These are phyloP conservation scores for Medicago arabica DNA, from an alignment of 306 rosid genomes.

Conservation along the genomic window DNA sequence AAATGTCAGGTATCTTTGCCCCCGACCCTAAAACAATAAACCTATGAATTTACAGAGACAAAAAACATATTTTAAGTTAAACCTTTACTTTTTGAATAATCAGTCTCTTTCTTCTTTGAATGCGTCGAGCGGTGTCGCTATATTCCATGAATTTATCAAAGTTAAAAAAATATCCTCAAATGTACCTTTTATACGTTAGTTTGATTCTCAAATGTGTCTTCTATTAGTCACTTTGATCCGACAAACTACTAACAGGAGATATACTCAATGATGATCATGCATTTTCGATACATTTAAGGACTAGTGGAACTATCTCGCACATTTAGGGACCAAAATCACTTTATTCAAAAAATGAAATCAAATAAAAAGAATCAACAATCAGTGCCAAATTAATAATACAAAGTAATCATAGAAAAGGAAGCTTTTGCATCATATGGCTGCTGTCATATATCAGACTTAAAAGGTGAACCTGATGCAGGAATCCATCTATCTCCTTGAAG, in stretches of 20 bases:
- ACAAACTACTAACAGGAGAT: not conserved
- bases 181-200: not conserved
- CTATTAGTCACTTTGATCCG: not conserved
- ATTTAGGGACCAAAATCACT: not conserved
- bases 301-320: not conserved
- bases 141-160: not conserved
- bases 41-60: not conserved
- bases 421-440: conserved; percentile 5
- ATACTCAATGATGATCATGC: not conserved
- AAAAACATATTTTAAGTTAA: not conserved
- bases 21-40: not conserved
- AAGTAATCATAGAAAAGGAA: conserved; percentile 4
- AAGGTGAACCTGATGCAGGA: conserved; percentile 47
- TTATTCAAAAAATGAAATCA: not conserved
- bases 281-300: not conserved
- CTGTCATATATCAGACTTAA: conserved; percentile 51
- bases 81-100: not conserved
- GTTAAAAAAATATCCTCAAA: not conserved
- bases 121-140: not conserved
- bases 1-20: not conserved
- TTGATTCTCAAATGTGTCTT: not conserved
- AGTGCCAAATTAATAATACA: conserved; percentile 24
- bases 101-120: not conserved
- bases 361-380: conserved; percentile 23
- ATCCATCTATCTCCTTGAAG: conserved; percentile 68